Evolutionary conservation across 345 rosid genomes (phyloP), one percentile per base, ranked within the genome.

Genomic region (Boechera retrofracta): DNA sequence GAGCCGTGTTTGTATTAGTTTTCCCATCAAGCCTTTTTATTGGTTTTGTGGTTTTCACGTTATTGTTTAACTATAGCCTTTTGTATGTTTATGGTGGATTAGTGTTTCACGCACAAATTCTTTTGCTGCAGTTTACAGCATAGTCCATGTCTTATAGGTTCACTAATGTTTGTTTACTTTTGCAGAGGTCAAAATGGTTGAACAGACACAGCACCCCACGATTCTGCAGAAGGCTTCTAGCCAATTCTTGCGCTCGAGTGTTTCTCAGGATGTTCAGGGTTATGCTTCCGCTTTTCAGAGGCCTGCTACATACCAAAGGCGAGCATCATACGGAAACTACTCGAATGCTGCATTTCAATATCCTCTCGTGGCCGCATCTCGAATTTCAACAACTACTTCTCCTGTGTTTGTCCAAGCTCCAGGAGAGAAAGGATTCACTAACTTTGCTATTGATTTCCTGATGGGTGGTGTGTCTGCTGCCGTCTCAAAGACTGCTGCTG

Each of bases 401-500:
- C 81, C 89, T 3, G 67, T 90, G 32, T 82, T 79, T 56, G 87
- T 85, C 5, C 91, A 85, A 61, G 90, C 97, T 64, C 97, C 97
- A 1, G 51, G 82, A 9, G 94, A 91, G 90, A 91, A 87, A 81
- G 94, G 94, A 1, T 35, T 85, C 42, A 45, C 85, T 3, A 28
- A 85, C 77, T 91, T 91, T 82, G 84, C 89, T 56, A 81, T 88
- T 11, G 96, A 92, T 78, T 92, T 92, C 70, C 73, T 92, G 24
- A 91, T 89, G 97, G 97, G 92, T 64, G 97, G 94, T 78, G 94
- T 91, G 42, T 91, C 97, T 15, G 97, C 97, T 16, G 97, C 94
- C 55, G 93, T 89, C 0, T 91, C 97, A 0, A 91, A 91, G 80
- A 85, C 97, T 1, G 97, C 92, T 52, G 97, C 97, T 80, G 97